Percentiles rank a stretch among this genome's conserved stretches.
These are phyloP conservation scores for Xylaria telfairii DNA, from an alignment of 495 filamentous ascomycete genomes.

Conservation along the genomic window DNA sequence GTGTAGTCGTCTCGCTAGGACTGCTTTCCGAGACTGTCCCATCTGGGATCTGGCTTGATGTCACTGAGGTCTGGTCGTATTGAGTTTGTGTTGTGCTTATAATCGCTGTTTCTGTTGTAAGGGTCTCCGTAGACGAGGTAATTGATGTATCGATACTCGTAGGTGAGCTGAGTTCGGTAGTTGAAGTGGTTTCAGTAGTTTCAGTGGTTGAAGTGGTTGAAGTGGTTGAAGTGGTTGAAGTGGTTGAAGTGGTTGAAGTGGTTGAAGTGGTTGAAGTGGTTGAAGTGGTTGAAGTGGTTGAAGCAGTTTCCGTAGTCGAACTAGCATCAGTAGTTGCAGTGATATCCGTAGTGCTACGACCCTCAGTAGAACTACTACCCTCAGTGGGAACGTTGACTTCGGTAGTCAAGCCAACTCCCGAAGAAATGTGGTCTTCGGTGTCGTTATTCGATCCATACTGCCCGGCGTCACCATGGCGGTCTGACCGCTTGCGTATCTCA, in stretches of 20 bases:
- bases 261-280: background rate
- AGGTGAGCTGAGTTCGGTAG: background rate
- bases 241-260: background rate
- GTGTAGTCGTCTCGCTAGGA: background rate
- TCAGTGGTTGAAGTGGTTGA: background rate
- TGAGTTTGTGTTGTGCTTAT: background rate
- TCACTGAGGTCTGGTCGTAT: background rate
- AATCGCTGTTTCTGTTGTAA: background rate
- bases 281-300: too few species aligned
- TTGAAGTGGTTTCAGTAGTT: background rate
- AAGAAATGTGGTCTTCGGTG: background rate
- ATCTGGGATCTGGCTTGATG: background rate
- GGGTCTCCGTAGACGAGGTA: background rate
- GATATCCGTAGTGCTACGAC: background rate
- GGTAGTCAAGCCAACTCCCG: background rate
- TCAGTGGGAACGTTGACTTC: background rate
- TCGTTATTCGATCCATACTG: background rate
- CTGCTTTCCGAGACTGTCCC: background rate
- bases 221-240: background rate
- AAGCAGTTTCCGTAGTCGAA: too few species aligned
- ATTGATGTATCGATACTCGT: background rate
- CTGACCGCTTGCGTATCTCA: conserved; percentile 25
- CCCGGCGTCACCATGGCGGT: background rate
- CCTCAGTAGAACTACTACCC: background rate
- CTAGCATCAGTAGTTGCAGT: background rate